Evolutionary conservation across 2,329 filamentous ascomycete genomes (phyloP), one percentile per base, ranked within the genome.

Genomic region (Sarocladium strictum): DNA sequence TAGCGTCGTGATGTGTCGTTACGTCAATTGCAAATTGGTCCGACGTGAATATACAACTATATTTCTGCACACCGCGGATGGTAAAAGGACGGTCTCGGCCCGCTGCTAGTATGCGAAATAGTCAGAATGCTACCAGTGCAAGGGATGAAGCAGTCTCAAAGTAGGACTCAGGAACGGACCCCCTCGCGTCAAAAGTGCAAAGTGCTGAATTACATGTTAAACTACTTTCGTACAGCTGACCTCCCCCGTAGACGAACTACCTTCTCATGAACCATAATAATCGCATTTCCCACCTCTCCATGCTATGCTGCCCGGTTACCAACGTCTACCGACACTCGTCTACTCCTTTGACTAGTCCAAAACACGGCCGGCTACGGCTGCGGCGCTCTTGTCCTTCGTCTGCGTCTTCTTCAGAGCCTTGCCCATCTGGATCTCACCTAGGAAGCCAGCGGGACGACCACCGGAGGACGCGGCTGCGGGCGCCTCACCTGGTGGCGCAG

Each of bases 391-490:
- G 70, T 99, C 94, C 70, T 90, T 92, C 1, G 94, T 97, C 68
- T 86, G 76, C 23, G 91, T 90, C 78, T 97, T 97, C 76, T 80
- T 91, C 66, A 99, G 74, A 2, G 84, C 71, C 70, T 71, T 91
- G 41, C 94, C 93, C 58, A 83, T 73, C 66, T 93, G 85, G 58
- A 99, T 97, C 67, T 96, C 84, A 56, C 85, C 85, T 59, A 99
- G 70, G 64, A 99, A 78, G 1, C 84, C 83, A 19, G 81, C 64
- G 19, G 83, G 82, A 26, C 79, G 75, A 0, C 73, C 79, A 27
- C 72, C 69, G 9, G 61, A 69, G 11, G 66, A 57, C 3, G 83
- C 76, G 3, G 76, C 72, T 29, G 72, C 63, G 51, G 68, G 67
- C 53, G 69, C 69, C 45, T 64, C 72, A 17, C 69, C 70, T 9